Base-by-base conservation (phyloP, 2,329 filamentous ascomycete genomes). In the Xylariaceae sp. region DNA sequence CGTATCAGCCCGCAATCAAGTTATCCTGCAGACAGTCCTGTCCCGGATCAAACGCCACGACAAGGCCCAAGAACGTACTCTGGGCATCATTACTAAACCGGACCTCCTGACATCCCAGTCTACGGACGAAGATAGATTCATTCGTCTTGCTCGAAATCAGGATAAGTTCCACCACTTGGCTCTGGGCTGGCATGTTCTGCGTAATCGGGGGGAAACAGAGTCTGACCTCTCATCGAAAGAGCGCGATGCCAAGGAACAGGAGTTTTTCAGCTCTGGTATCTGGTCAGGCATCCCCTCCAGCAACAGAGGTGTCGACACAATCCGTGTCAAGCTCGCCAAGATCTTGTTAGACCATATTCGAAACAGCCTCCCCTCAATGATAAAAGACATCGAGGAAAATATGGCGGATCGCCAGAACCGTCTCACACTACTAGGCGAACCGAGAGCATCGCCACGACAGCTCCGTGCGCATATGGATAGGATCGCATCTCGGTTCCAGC, bases 41-140 rank as follows among this genome's bases (percentile, higher is more conserved):
- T 61, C 69, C 0, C 64, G 70, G 11, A 71, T 68, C 3, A 63
- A 66, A 16, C 54, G 64, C 12, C 55, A 72, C 22, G 76, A 81
- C 49, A 62, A 64, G 1, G 52, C 65, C 1, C 65, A 67, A 12
- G 50, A 61, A 2, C 70, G 78, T 2, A 82, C 78, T 0, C 60
- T 82, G 0, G 75, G 78, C 0, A 72, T 83, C 44, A 71, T 83
- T 44, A 83, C 78, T 0, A 80, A 81, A 54, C 74, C 75, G 0
- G 77, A 82, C 48, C 58, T 62, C 3, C 58, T 75, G 0, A 55
- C 53, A 1, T 42, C 60, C 0, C 68, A 66, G 1, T 67, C 67
- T 0, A 59, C 62, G 0, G 67, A 69, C 5, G 70, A 79, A 45
- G 50, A 45, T 1, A 58, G 49, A 2, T 76, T 68, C 47, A 50